phyloP scores from a whole-genome alignment of 768 basidiomycete genomes.

The Cantharellus anzutake region DNA sequence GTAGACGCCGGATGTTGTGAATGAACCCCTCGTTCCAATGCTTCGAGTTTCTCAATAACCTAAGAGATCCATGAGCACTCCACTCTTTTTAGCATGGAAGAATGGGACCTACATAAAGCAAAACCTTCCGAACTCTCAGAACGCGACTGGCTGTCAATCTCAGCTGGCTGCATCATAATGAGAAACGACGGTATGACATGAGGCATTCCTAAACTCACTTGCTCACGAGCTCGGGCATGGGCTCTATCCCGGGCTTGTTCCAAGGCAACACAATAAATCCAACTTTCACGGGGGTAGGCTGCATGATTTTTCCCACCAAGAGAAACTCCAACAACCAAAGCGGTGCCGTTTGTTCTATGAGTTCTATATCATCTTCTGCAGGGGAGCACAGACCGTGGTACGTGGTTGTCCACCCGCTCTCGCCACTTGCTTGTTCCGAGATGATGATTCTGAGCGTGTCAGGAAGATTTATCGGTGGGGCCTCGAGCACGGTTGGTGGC shows the following conservation, averaged over 20 bases:
- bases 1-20: slow-evolving; percentile 31
- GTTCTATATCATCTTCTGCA: slow-evolving; percentile 31
- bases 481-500: slow-evolving; percentile 55
- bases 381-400: slow-evolving; percentile 54
- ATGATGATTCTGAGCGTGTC: slow-evolving; percentile 48
- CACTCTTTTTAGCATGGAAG: too few relatives aligned
- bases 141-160: slow-evolving; percentile 79
- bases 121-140: slow-evolving; percentile 70
- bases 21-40: background rate
- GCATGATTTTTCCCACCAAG: slow-evolving; percentile 40
- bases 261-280: slow-evolving; percentile 81
- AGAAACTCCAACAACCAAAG: slow-evolving; percentile 81
- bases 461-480: slow-evolving; percentile 43
- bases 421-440: slow-evolving; percentile 44
- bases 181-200: too few relatives aligned
- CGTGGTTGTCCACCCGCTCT: slow-evolving; percentile 47
- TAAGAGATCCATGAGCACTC: background rate
- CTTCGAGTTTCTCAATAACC: slow-evolving; percentile 4
- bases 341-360: slow-evolving; percentile 63
- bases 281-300: slow-evolving; percentile 46
- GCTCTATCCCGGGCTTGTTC: slow-evolving; percentile 33
- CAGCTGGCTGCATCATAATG: slow-evolving; percentile 37
- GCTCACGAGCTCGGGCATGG: slow-evolving; percentile 66
- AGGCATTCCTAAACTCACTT: slow-evolving; percentile 33
- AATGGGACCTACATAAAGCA: slow-evolving; percentile 42